These are phyloP conservation scores for Citrus glauca DNA, from an alignment of 345 rosid species.

Conservation along the genomic window DNA sequence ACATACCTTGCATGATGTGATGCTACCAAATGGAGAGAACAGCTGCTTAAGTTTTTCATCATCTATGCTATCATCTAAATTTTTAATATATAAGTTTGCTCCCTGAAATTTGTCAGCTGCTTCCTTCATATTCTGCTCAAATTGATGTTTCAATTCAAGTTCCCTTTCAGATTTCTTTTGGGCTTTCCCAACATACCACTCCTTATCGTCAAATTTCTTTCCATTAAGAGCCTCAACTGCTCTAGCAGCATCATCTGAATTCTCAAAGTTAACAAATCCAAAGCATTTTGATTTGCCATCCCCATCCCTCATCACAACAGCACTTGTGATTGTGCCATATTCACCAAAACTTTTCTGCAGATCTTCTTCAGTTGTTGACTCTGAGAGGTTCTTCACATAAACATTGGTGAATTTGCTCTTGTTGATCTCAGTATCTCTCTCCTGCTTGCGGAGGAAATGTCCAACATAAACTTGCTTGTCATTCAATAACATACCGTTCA, in stretches of 20 bases:
- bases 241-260: conserved; percentile 79
- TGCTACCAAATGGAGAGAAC: conserved; percentile 68
- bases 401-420: conserved; percentile 73
- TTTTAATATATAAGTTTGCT: conserved; percentile 81
- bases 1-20: conserved; percentile 88
- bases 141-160: conserved; percentile 52
- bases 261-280: conserved; percentile 94
- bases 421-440: conserved; percentile 55
- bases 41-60: conserved; percentile 90
- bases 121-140: conserved; percentile 82
- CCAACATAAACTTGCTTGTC: conserved; percentile 97
- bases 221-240: conserved; percentile 90
- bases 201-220: conserved; percentile 68
- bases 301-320: conserved; percentile 77
- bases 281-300: conserved; percentile 84
- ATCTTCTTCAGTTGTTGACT: conserved; percentile 70
- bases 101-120: conserved; percentile 84
- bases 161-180: conserved; percentile 89
- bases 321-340: conserved; percentile 79
- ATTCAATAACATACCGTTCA: conserved; percentile 90
- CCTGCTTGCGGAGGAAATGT: conserved; percentile 90
- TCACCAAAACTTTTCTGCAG: conserved; percentile 66
- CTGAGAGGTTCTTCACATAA: conserved; percentile 82
- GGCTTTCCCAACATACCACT: conserved; percentile 94
- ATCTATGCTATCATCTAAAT: conserved; percentile 71